phyloP scores from a whole-genome alignment of 2,329 filamentous ascomycete genomes.

The Penicillium polonicum region DNA sequence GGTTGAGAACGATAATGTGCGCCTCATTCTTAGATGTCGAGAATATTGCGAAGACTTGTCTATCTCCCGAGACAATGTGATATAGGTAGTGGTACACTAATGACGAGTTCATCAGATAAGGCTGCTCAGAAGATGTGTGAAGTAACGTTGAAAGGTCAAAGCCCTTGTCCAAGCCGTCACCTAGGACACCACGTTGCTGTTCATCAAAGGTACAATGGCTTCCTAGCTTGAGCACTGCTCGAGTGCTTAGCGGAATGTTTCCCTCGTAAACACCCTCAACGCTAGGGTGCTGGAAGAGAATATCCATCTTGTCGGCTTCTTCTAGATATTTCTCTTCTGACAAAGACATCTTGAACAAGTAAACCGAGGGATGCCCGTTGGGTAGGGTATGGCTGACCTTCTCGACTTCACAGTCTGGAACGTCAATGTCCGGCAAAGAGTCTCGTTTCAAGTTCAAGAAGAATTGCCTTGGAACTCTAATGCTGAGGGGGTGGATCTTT shows the following conservation, averaged over 20 bases:
- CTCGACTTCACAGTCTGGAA: slow-evolving; percentile 82
- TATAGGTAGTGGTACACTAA: slow-evolving; percentile 89
- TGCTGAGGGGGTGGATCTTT: slow-evolving; percentile 82
- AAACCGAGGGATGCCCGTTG: slow-evolving; percentile 89
- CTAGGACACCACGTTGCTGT: slow-evolving; percentile 82
- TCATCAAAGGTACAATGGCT: slow-evolving; percentile 93
- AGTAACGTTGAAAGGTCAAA: slow-evolving; percentile 81
- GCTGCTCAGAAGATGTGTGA: slow-evolving; percentile 62
- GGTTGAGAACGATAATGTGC: slow-evolving; percentile 84
- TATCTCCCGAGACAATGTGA: slow-evolving; percentile 84
- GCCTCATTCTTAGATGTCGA: slow-evolving; percentile 78
- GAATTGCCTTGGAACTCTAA: slow-evolving; percentile 84
- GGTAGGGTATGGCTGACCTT: slow-evolving; percentile 92
- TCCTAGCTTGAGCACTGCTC: slow-evolving; percentile 84
- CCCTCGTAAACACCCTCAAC: slow-evolving; percentile 98
- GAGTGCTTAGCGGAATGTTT: slow-evolving; percentile 80
- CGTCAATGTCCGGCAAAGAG: slow-evolving; percentile 82
- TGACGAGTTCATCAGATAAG: slow-evolving; percentile 72
- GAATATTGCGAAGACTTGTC: slow-evolving; percentile 91
- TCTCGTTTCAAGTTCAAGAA: slow-evolving; percentile 89
- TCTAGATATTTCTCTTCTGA: slow-evolving; percentile 83
- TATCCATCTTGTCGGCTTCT: slow-evolving; percentile 76
- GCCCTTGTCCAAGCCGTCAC: slow-evolving; percentile 87
- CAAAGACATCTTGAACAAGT: slow-evolving; percentile 92
- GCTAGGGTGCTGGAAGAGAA: slow-evolving; percentile 86